A percentile compares a stretch with the other conserved stretches of the same genome.
Evolutionary conservation across 1,139 yeast species (phyloP).

Genomic region (Zygoascus sp.): DNA sequence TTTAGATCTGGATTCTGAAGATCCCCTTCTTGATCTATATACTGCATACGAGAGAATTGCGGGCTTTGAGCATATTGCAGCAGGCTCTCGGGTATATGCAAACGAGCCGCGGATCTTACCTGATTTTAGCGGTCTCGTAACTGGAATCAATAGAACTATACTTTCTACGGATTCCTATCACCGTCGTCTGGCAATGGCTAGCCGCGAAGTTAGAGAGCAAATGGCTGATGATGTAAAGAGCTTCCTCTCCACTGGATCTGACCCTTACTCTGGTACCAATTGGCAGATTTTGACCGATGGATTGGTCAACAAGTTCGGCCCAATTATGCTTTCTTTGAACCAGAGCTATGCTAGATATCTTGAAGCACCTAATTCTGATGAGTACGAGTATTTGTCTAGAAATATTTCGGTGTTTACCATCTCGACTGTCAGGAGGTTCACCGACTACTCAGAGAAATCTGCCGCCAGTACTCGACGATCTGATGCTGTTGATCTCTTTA

Average conservation of each 20-base stretch:
- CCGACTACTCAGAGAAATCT: conserved; percentile 14
- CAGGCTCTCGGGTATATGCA: conserved; percentile 42
- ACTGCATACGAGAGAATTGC: conserved; percentile 25
- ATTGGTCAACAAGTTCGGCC: conserved; percentile 48
- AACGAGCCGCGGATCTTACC: conserved; percentile 46
- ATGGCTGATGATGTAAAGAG: conserved; percentile 37
- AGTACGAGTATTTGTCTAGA: conserved; percentile 15
- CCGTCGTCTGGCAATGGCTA: conserved; percentile 43
- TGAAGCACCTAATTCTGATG: conserved; percentile 6
- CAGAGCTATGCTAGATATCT: conserved; percentile 27
- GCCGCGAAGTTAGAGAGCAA: conserved; percentile 34
- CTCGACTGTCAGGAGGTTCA: conserved; percentile 43
- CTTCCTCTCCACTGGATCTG: conserved; percentile 27
- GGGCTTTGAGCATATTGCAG: conserved; percentile 42
- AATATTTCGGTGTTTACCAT: conserved; percentile 38
- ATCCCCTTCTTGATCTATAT: conserved; percentile 9
- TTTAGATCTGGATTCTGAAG: not conserved
- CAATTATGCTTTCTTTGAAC: conserved; percentile 41
- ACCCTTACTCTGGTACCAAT: conserved; percentile 42
- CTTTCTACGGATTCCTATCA: conserved; percentile 44
- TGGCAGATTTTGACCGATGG: conserved; percentile 49
- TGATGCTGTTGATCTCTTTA: conserved; percentile 33
- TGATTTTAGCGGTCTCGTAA: conserved; percentile 48
- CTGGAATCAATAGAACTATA: conserved; percentile 47
- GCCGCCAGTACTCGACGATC: conserved; percentile 18